A percentile compares a stretch with the other conserved stretches of the same genome.
Conservation (phyloP, 2,329 filamentous ascomycete genomes). For the Colletotrichum gloeosporioides region DNA sequence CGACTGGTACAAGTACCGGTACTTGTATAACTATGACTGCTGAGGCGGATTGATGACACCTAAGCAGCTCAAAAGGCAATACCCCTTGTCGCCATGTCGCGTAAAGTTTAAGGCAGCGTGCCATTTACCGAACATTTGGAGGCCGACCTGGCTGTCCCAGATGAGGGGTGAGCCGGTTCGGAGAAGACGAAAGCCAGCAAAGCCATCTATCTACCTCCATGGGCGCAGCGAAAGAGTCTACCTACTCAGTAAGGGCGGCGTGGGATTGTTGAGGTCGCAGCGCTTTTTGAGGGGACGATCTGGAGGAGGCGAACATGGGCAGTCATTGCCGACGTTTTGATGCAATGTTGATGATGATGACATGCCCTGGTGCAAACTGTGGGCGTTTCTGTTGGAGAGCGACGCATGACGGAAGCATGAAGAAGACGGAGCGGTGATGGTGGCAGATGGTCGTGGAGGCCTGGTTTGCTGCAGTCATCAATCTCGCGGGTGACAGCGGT, state of each 20-base stretch:
- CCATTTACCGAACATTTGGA: constrained; percentile 2
- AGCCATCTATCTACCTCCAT: neutral
- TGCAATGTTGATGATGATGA: constrained; percentile 1
- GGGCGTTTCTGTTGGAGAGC: neutral
- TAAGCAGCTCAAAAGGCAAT: neutral
- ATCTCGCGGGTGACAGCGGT: neutral
- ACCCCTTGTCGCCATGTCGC: constrained; percentile 1
- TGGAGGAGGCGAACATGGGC: neutral
- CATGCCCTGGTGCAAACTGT: constrained; percentile 1
- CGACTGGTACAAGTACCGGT: constrained; percentile 7
- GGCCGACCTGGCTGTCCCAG: neutral
- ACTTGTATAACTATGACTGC: constrained; percentile 7
- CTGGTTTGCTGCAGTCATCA: constrained; percentile 6
- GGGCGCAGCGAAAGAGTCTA: neutral
- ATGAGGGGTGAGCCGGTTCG: neutral
- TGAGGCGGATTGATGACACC: constrained; percentile 12
- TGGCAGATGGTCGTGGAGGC: neutral
- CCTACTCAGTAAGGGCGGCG: neutral
- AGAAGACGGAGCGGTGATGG: neutral
- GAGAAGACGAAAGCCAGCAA: neutral
- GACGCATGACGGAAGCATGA: neutral
- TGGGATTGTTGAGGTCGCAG: neutral
- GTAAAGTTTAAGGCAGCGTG: constrained; percentile 13
- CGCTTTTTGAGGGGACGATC: neutral
- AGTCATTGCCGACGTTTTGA: neutral